A percentile compares a stretch with the other conserved stretches of the same genome.
phyloP scores from a whole-genome alignment of 805 yeast genomes.

The Hagleromyces aurorensis region DNA sequence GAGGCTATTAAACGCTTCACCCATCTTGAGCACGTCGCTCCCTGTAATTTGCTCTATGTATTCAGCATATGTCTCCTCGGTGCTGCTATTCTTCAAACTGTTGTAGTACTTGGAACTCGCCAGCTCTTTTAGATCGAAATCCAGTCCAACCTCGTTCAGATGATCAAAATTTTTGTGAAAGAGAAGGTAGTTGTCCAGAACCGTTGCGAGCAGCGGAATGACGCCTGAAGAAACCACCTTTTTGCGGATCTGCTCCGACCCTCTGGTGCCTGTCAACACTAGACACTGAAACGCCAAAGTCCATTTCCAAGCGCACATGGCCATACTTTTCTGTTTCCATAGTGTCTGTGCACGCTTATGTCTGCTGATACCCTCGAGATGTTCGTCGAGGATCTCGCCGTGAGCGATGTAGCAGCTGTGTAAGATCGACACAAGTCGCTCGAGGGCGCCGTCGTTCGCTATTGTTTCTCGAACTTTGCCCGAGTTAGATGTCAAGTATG shows the following conservation, averaged over 20 bases:
- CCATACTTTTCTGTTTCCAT: constrained; percentile 30
- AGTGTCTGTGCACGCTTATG: constrained; percentile 19
- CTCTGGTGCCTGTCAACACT: constrained; percentile 86
- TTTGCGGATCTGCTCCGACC: constrained; percentile 76
- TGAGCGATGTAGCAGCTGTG: constrained; percentile 57
- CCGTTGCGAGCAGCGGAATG: constrained; percentile 84
- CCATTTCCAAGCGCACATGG: constrained; percentile 94
- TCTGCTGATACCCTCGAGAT: constrained; percentile 13
- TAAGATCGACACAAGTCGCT: constrained; percentile 74
- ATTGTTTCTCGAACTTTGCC: constrained; percentile 87
- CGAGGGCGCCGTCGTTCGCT: constrained; percentile 85
- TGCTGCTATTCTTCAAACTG: constrained; percentile 13
- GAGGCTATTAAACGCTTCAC: constrained; percentile 8
- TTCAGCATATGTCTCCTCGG: constrained; percentile 15
- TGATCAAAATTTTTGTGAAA: constrained; percentile 32
- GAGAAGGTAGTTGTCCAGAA: constrained; percentile 73
- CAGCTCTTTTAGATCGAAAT: constrained; percentile 14
- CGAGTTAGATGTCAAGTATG: constrained; percentile 77
- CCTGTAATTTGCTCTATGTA: constrained; percentile 16
- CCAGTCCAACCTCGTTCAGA: constrained; percentile 10
- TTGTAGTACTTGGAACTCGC: constrained; percentile 12
- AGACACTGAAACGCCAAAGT: constrained; percentile 88
- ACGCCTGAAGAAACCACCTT: constrained; percentile 89
- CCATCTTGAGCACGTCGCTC: constrained; percentile 10
- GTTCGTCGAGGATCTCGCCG: constrained; percentile 14